Conservation (phyloP, 331 rosid species). For the Saraca asoca region DNA sequence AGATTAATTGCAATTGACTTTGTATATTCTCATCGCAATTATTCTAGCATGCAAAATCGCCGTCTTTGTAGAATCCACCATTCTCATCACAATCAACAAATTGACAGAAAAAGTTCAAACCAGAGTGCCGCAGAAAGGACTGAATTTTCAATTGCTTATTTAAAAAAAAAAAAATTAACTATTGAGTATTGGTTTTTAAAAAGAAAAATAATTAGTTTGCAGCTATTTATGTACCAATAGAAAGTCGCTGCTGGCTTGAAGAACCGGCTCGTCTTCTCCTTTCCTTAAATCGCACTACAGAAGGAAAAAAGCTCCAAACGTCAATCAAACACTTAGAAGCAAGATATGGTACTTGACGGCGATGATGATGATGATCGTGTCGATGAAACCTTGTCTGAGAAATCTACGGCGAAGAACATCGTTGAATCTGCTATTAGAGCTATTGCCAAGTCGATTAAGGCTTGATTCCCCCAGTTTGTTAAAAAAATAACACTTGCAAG, state of each 20-base stretch:
- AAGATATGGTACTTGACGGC: neutral
- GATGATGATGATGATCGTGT: neutral
- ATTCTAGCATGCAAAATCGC: constrained; percentile 21
- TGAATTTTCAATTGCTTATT: no score
- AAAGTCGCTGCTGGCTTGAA: constrained; percentile 46
- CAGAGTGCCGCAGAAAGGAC: no score
- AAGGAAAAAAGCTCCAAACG: constrained; percentile 20
- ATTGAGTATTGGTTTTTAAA: no score
- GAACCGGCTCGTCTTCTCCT: constrained; percentile 54
- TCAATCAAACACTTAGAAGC: neutral
- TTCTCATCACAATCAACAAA: constrained; percentile 17
- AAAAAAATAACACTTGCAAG: constrained; percentile 94
- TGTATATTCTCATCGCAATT: constrained; percentile 20
- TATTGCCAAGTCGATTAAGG: constrained; percentile 45
- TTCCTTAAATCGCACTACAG: constrained; percentile 75
- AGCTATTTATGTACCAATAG: constrained; percentile 48
- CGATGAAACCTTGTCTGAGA: constrained; percentile 74
- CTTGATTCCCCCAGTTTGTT: constrained; percentile 58
- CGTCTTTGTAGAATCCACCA: neutral
- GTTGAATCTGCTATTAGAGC: constrained; percentile 58
- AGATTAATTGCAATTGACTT: constrained; percentile 16
- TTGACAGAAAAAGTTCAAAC: neutral
- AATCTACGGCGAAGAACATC: constrained; percentile 89
- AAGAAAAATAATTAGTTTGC: neutral
- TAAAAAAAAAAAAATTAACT: no score